phyloP scores from a whole-genome alignment of 2,329 filamentous ascomycete genomes.

The Pseudogymnoascus sp. region DNA sequence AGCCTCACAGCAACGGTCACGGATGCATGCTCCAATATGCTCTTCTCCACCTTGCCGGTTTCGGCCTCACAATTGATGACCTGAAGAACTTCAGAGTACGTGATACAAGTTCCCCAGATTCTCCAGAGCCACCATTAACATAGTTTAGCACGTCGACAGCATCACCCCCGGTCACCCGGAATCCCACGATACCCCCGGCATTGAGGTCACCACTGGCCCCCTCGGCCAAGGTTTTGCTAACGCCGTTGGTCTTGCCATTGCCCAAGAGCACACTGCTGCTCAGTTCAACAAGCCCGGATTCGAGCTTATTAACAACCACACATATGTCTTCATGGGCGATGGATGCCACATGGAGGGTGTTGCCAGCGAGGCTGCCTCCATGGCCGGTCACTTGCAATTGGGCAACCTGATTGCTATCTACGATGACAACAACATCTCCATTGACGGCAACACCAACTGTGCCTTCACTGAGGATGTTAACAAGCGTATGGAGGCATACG shows the following conservation, averaged over 20 bases:
- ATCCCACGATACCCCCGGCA: slow-evolving; percentile 88
- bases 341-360: slow-evolving; percentile 98
- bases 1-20: slow-evolving; percentile 73
- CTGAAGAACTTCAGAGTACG: slow-evolving; percentile 86
- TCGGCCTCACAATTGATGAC: slow-evolving; percentile 77
- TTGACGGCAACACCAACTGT: slow-evolving; percentile 89
- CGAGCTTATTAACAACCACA: slow-evolving; percentile 91
- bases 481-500: slow-evolving; percentile 94
- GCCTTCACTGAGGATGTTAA: slow-evolving; percentile 95
- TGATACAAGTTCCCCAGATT: slow-evolving; percentile 11
- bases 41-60: slow-evolving; percentile 93
- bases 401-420: slow-evolving; percentile 96
- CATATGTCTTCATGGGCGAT: slow-evolving; percentile 94
- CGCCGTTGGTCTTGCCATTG: slow-evolving; percentile 95
- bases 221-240: slow-evolving; percentile 97
- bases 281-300: slow-evolving; percentile 96
- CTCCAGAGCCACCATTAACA: slow-evolving; percentile 15
- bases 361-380: slow-evolving; percentile 82
- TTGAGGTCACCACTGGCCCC: slow-evolving; percentile 97
- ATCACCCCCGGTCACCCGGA: slow-evolving; percentile 96
- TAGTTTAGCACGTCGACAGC: slow-evolving; percentile 44
- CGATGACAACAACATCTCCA: slow-evolving; percentile 97
- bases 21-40: slow-evolving; percentile 99
- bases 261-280: slow-evolving; percentile 82
- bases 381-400: slow-evolving; percentile 92